A percentile compares a stretch with the other conserved stretches of the same genome.
phyloP scores from a whole-genome alignment of 306 rosid genomes.

The Argentina anserina region DNA sequence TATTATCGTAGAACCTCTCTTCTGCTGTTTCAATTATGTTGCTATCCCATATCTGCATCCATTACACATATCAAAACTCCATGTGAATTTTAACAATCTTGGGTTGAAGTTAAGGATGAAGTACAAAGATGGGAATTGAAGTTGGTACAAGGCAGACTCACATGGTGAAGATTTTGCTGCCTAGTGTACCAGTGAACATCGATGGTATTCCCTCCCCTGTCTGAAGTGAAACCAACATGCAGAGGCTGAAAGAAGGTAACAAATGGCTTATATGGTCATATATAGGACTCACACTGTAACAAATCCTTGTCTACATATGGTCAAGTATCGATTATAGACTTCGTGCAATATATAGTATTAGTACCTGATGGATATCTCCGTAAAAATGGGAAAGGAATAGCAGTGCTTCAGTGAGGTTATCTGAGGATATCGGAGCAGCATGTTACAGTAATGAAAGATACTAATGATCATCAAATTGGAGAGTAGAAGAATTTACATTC shows the following conservation, averaged over 20 bases:
- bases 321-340: background rate
- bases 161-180: slow-evolving; percentile 83
- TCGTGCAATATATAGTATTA: slow-evolving; percentile 16
- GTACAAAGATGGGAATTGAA: background rate
- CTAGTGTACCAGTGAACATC: slow-evolving; percentile 66
- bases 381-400: slow-evolving; percentile 71
- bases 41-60: slow-evolving; percentile 65
- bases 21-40: slow-evolving; percentile 68
- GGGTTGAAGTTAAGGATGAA: background rate
- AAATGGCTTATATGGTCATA: background rate
- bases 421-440: slow-evolving; percentile 31
- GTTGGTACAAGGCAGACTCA: slow-evolving; percentile 23
- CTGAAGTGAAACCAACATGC: slow-evolving; percentile 73
- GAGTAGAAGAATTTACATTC: slow-evolving; percentile 29
- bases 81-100: background rate
- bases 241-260: slow-evolving; percentile 53
- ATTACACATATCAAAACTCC: background rate
- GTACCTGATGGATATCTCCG: slow-evolving; percentile 92
- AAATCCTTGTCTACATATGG: background rate
- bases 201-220: slow-evolving; percentile 67
- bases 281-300: background rate
- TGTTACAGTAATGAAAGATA: slow-evolving; percentile 5
- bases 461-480: background rate
- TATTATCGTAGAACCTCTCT: slow-evolving; percentile 44
- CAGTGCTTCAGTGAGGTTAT: slow-evolving; percentile 79